Evolutionary conservation across 164 flowering plant genomes (phyloP), one percentile per base, ranked within the genome.

Genomic region (Umbellularia californica): DNA sequence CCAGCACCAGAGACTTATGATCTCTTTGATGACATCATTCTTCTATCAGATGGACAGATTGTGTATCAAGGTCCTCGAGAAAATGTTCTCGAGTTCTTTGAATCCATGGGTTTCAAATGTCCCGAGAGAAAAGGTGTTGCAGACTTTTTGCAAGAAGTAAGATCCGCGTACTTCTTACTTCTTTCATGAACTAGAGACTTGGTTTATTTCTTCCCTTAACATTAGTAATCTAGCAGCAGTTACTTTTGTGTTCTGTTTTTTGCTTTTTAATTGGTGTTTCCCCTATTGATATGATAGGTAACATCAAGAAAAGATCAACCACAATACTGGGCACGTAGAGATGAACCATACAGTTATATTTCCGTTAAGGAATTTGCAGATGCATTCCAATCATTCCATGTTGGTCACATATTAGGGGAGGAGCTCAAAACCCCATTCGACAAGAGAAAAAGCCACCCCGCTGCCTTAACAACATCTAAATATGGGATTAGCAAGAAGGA

Each of bases 1-100:
- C 97, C 97, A 9, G 90, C 97, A 15, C 97, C 94, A 0, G 97
- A 92, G 83, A 90, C 92, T 33, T 92, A 84, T 33, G 79, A 89
- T 51, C 89, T 92, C 23, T 92, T 92, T 30, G 93, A 90, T 76
- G 97, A 91, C 78, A 87, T 92, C 60, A 80, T 92, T 51, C 90
- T 92, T 50, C 73, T 92, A 35, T 87, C 94, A 2, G 94, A 92
- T 72, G 92, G 95, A 5, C 83, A 82, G 52, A 84, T 90, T 33
- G 90, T 91, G 68, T 91, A 92, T 64, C 92, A 92, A 72, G 97
- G 93, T 51, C 89, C 93, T 15, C 84, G 90, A 2, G 90, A 90
- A 76, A 24, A 85, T 6, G 90, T 90, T 22, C 87, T 87, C 17
- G 88, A 82, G 11, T 91, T 88, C 67, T 91, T 91, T 70, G 87